phyloP scores from a whole-genome alignment of 768 basidiomycete species.

The Thelephora aurantiotincta region DNA sequence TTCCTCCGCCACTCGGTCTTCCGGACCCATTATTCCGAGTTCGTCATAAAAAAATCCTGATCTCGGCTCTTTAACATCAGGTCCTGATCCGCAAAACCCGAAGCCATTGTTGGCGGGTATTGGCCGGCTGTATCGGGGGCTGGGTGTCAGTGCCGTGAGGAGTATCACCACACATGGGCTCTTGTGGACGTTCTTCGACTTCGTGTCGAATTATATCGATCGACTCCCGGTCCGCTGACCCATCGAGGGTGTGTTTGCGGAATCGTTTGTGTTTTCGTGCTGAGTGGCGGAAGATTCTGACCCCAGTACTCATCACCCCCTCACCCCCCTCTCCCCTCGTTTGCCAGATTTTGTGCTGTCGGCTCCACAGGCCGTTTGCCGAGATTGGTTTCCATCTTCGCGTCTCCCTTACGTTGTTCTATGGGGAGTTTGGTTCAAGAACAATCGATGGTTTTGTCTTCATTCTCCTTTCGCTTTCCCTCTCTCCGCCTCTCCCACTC shows the following conservation, averaged over 20 bases:
- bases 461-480: too few relatives aligned
- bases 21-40: not conserved
- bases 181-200: slow-evolving; percentile 88
- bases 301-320: not conserved
- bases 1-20: not conserved
- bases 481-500: too few relatives aligned
- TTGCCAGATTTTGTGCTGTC: too few relatives aligned
- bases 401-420: too few relatives aligned
- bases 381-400: too few relatives aligned
- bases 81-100: slow-evolving; percentile 67
- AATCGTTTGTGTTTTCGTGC: not conserved
- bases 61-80: slow-evolving; percentile 20
- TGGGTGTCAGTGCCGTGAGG: slow-evolving; percentile 85
- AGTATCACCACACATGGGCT: slow-evolving; percentile 90
- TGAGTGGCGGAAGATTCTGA: not conserved
- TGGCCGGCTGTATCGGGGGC: slow-evolving; percentile 78
- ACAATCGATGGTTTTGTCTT: too few relatives aligned
- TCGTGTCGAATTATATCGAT: slow-evolving; percentile 64
- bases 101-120: slow-evolving; percentile 67
- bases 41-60: not conserved
- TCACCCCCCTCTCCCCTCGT: too few relatives aligned
- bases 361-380: too few relatives aligned
- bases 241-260: slow-evolving; percentile 1
- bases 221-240: slow-evolving; percentile 21
- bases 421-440: too few relatives aligned